Evolutionary conservation across 106 monocot species (phyloP).

Genomic region (Dendrobium huoshanense): DNA sequence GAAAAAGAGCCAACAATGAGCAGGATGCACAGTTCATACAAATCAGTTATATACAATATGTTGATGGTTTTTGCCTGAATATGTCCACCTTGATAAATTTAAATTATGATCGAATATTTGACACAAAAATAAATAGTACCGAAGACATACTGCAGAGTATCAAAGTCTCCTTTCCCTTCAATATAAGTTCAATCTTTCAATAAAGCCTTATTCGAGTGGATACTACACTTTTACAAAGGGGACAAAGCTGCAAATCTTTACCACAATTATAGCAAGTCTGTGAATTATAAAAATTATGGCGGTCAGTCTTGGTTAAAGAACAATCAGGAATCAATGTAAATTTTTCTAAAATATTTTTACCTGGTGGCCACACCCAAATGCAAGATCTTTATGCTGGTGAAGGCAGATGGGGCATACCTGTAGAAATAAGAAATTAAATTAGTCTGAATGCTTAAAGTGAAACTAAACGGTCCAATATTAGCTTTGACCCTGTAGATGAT

Average conservation of each 20-base stretch:
- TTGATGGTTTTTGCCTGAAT: neutral
- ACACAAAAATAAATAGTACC: neutral
- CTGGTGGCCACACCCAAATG: slow-evolving; percentile 9
- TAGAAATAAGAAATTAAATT: neutral
- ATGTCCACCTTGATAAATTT: neutral
- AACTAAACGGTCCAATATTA: neutral
- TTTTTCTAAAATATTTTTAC: neutral
- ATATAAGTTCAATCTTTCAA: neutral
- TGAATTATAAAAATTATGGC: neutral
- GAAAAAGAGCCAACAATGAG: neutral
- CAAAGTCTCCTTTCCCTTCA: neutral
- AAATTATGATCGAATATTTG: neutral
- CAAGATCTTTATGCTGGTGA: slow-evolving; percentile 5
- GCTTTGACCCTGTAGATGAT: neutral
- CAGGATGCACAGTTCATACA: neutral
- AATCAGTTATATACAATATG: neutral
- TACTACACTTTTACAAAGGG: neutral
- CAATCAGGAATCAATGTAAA: neutral
- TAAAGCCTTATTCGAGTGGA: slow-evolving; percentile 8
- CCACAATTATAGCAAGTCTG: slow-evolving; percentile 10
- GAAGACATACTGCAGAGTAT: neutral
- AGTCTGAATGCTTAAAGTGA: neutral
- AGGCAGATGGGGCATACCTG: slow-evolving; percentile 12
- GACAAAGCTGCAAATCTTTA: slow-evolving; percentile 5
- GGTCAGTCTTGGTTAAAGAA: neutral